Evolutionary conservation across 768 basidiomycete genomes (phyloP).

Genomic region (Tricholoma sp.): DNA sequence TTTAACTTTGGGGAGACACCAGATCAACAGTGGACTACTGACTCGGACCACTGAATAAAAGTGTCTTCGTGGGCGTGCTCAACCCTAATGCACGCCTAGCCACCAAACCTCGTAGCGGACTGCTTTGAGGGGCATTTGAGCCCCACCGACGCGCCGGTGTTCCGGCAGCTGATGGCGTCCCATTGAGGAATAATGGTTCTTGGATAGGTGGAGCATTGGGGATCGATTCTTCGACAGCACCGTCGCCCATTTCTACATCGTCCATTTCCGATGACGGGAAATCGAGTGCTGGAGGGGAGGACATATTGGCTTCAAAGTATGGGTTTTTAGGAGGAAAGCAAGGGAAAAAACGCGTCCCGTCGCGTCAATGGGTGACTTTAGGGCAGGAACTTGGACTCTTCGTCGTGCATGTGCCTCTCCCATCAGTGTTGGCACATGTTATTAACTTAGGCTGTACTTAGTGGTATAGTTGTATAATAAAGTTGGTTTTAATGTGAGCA

Average conservation of each 20-base stretch:
- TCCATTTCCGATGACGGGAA: slow-evolving; percentile 56
- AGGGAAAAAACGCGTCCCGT: slow-evolving; percentile 40
- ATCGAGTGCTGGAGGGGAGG: slow-evolving; percentile 59
- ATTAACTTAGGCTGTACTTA: no score
- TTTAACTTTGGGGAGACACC: slow-evolving; percentile 3
- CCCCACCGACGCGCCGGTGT: slow-evolving; percentile 40
- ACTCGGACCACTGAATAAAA: slow-evolving; percentile 40
- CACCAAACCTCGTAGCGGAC: slow-evolving; percentile 40
- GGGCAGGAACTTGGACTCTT: slow-evolving; percentile 35
- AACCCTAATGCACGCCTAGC: slow-evolving; percentile 52
- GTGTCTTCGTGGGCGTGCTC: slow-evolving; percentile 51
- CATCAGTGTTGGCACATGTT: no score
- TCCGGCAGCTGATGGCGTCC: slow-evolving; percentile 47
- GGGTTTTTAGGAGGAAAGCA: slow-evolving; percentile 3
- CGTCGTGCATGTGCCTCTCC: no score
- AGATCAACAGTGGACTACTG: slow-evolving; percentile 16
- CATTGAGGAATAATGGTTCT: slow-evolving; percentile 49
- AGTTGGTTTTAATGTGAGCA: no score
- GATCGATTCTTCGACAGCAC: slow-evolving; percentile 30
- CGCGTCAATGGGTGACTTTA: slow-evolving; percentile 44
- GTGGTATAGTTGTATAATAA: no score
- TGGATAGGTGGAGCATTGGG: slow-evolving; percentile 33
- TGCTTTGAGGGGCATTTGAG: slow-evolving; percentile 36
- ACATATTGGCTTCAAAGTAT: slow-evolving; percentile 37
- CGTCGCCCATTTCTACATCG: slow-evolving; percentile 50